Evolutionary conservation across 257 asterid genomes (phyloP), one percentile per base, ranked within the genome.

Genomic region (Rauvolfia tetraphylla): DNA sequence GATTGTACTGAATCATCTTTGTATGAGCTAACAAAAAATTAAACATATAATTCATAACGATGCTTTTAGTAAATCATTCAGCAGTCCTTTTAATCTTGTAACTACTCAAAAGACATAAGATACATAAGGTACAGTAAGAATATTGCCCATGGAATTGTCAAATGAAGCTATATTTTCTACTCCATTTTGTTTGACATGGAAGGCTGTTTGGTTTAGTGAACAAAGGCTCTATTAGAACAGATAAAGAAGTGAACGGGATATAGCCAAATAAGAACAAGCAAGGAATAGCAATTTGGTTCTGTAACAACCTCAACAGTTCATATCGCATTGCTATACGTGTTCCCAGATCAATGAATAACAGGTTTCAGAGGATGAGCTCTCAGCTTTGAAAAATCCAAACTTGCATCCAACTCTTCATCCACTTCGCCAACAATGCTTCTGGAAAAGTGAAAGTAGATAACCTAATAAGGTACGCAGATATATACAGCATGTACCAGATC

Each of bases 351-450:
- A 67, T 95, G 98, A 84, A 92, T 87, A 34, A 95, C 93, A 4
- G 99, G 98, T 87, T 92, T 95, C 86, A 95, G 77, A 31, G 99
- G 99, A 76, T 90, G 99, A 84, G 97, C 97, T 87, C 96, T 88
- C 59, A 95, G 94, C 79, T 89, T 86, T 14, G 98, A 90, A 58
- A 95, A 85, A 79, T 95, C 98, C 93, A n/a, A n/a, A n/a, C n/a
- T n/a, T n/a, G n/a, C n/a, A n/a, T n/a, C n/a, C n/a, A n/a, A n/a
- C n/a, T n/a, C n/a, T n/a, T n/a, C n/a, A n/a, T n/a, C n/a, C n/a
- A n/a, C n/a, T n/a, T n/a, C n/a, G n/a, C n/a, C n/a, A n/a, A n/a
- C n/a, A n/a, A n/a, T n/a, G n/a, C n/a, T n/a, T n/a, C n/a, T n/a
- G n/a, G n/a, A n/a, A n/a, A n/a, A n/a, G n/a, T n/a, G n/a, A n/a